Evolutionary conservation across 2,329 filamentous ascomycete genomes (phyloP).

Genomic region (Purpureocillium lavendulum): DNA sequence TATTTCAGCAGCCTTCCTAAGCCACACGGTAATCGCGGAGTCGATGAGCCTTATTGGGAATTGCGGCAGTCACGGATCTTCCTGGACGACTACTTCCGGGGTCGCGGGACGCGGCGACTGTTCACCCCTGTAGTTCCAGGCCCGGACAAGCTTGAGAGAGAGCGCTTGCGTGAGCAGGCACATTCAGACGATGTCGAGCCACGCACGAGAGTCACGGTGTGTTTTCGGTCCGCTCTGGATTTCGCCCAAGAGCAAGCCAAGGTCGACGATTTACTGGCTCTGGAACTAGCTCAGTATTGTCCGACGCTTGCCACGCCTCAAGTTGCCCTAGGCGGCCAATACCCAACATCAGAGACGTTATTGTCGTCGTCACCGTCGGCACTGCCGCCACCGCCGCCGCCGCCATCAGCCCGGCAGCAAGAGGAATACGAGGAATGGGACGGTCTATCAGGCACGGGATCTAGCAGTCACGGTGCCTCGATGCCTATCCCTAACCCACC

Average conservation of each 20-base stretch:
- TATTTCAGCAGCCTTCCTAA: background rate
- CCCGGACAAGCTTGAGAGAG: background rate
- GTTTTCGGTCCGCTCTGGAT: slow-evolving; percentile 1
- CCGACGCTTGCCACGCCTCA: too few relatives aligned
- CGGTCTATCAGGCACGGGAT: background rate
- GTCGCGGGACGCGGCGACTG: background rate
- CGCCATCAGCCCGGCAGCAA: background rate
- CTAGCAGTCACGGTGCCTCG: background rate
- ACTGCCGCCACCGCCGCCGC: background rate
- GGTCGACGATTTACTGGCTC: too few relatives aligned
- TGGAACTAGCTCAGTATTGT: too few relatives aligned
- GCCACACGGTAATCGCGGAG: slow-evolving; percentile 1
- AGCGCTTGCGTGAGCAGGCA: background rate
- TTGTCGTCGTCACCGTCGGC: too few relatives aligned
- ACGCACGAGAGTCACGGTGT: background rate
- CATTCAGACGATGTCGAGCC: background rate
- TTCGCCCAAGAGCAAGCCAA: background rate
- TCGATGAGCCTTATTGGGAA: slow-evolving; percentile 1
- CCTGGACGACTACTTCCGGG: background rate
- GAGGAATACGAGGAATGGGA: too few relatives aligned
- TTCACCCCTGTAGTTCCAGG: background rate
- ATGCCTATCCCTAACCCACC: background rate
- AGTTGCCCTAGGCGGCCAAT: background rate
- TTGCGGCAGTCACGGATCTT: slow-evolving; percentile 1
- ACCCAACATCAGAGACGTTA: background rate